These are phyloP conservation scores for Panellus pusillus DNA, from an alignment of 768 basidiomycete species.

Conservation along the genomic window DNA sequence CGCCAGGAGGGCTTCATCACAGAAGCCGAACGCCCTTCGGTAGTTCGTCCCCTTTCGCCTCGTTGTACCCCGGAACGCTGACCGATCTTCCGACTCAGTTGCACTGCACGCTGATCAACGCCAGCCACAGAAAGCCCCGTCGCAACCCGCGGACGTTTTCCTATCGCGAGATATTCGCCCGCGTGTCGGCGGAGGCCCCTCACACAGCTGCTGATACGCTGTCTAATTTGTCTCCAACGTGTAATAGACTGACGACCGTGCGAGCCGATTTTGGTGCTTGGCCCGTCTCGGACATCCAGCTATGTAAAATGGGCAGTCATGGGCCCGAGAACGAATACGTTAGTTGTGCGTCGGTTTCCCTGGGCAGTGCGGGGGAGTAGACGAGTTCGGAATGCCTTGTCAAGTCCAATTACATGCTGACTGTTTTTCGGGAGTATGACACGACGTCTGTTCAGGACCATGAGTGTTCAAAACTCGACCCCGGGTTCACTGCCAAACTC, in stretches of 20 bases:
- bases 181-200: conserved; percentile 13
- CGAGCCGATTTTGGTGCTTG: conserved; percentile 49
- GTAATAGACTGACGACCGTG: too few species aligned
- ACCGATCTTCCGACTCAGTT: conserved; percentile 29
- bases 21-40: conserved; percentile 43
- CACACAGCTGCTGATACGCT: background rate
- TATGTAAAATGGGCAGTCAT: conserved; percentile 73
- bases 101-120: conserved; percentile 54
- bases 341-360: conserved; percentile 31
- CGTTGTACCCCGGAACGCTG: background rate
- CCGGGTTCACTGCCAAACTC: too few species aligned
- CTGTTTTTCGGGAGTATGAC: too few species aligned
- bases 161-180: conserved; percentile 36
- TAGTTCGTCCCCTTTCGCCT: conserved; percentile 32
- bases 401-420: too few species aligned
- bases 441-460: too few species aligned
- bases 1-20: conserved; percentile 18
- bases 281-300: conserved; percentile 54
- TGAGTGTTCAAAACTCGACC: too few species aligned
- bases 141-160: conserved; percentile 34
- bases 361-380: background rate
- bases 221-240: too few species aligned
- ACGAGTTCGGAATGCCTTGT: too few species aligned
- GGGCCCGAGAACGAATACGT: conserved; percentile 65
- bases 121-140: conserved; percentile 41